Base-by-base conservation (phyloP, 345 rosid species). In the Toxicodendron radicans region DNA sequence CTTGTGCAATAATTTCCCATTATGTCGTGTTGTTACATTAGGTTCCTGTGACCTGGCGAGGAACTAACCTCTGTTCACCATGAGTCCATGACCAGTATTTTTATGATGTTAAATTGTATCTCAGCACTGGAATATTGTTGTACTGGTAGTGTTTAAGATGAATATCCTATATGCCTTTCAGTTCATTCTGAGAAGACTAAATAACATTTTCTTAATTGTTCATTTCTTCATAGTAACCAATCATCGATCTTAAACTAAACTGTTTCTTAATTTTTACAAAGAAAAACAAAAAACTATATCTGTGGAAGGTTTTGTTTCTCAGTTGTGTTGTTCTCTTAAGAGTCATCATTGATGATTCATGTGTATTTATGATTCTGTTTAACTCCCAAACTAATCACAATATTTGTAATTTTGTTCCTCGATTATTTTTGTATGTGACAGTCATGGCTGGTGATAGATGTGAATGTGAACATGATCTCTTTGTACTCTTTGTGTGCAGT, bases 401-500 rank as follows among this genome's bases (percentile, higher is more conserved):
- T 27, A 24, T 53, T 46, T 23, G 38, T 14, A 10, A 67, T 51
- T 8, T 17, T 67, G 71, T 51, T 24, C 58, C 16, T 4, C 45
- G 20, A 7, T 53, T 58, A 41, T 14, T 1, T 1, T 17, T 7
- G 17, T 20, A 58, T 11, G 46, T 7, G 11, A 53, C 24, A 43
- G 33, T 61, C 73, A 10, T 58, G 4, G 4, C 8, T 53, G 66
- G 20, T 27, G 43, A 20, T 12, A 7, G n/a, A 32, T 58, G 45
- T 32, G 13, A 56, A n/a, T 2, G 24, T 38, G 54, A 58, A 10
- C 32, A 54, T 68, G 33, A 43, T 27, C 46, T 12, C 33, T 46
- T 23, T 33, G 20, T 45, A 7, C 61, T 14, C 23, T 75, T 66
- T 53, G 43, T 78, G 68, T 60, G 81, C 90, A 95, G 98, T 95